Conservation (phyloP, 306 rosid genomes). For the Herpetospermum pedunculosum region DNA sequence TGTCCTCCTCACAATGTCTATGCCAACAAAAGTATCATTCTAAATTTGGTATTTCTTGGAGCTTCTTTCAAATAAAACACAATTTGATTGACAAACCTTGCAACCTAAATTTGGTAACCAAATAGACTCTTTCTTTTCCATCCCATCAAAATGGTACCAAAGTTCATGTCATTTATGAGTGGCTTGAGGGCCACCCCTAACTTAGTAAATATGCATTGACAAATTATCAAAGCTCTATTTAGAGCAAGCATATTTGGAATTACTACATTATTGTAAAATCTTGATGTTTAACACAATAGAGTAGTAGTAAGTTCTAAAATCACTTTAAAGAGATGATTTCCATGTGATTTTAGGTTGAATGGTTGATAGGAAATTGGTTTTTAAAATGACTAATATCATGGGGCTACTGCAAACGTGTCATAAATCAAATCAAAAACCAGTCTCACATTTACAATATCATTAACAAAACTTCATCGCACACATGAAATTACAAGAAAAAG, state of each 20-base stretch:
- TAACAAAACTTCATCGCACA: neutral
- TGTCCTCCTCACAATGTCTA: too few species aligned
- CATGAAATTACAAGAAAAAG: neutral
- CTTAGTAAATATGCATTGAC: neutral
- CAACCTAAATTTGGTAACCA: slow-evolving; percentile 2
- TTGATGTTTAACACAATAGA: too few species aligned
- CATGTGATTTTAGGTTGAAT: too few species aligned
- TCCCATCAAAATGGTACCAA: slow-evolving; percentile 6
- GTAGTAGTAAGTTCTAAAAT: too few species aligned
- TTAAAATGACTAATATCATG: too few species aligned
- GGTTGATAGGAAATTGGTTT: too few species aligned
- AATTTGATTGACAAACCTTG: neutral
- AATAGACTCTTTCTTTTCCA: neutral
- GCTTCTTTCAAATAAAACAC: neutral
- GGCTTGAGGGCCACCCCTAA: neutral
- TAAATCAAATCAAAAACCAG: neutral
- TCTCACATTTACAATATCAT: neutral
- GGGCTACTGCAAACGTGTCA: too few species aligned
- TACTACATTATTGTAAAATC: too few species aligned
- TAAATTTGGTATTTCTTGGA: neutral
- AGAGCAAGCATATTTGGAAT: too few species aligned
- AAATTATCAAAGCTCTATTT: neutral
- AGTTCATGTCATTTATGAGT: neutral
- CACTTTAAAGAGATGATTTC: too few species aligned
- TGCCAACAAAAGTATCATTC: neutral